phyloP scores from a whole-genome alignment of 2,329 filamentous ascomycete genomes.

The Ophiostoma quercus region DNA sequence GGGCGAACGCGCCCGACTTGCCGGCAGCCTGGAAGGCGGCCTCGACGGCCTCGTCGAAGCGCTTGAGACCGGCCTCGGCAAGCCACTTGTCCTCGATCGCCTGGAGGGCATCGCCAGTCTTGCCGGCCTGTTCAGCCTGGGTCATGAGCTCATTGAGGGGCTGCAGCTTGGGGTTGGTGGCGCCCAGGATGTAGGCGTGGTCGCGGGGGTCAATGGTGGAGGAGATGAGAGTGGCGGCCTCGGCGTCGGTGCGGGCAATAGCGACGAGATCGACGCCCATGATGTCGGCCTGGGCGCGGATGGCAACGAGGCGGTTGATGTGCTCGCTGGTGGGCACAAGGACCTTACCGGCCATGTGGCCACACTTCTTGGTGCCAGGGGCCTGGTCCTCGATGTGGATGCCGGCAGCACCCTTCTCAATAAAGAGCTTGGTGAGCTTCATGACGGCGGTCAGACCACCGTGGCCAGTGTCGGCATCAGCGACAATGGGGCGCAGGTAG shows the following conservation, averaged over 20 bases:
- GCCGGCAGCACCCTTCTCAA: slow-evolving; percentile 92
- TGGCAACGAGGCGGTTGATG: slow-evolving; percentile 94
- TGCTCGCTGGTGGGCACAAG: slow-evolving; percentile 95
- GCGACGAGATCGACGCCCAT: slow-evolving; percentile 91
- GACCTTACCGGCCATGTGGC: slow-evolving; percentile 98
- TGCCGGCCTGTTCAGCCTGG: slow-evolving; percentile 74
- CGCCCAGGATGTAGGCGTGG: slow-evolving; percentile 86
- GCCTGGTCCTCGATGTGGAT: slow-evolving; percentile 99
- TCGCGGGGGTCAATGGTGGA: slow-evolving; percentile 94
- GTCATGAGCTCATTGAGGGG: slow-evolving; percentile 89
- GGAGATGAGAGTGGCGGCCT: slow-evolving; percentile 94
- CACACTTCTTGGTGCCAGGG: slow-evolving; percentile 98
- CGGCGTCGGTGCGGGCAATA: slow-evolving; percentile 91
- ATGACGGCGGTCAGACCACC: slow-evolving; percentile 97
- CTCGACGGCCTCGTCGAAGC: slow-evolving; percentile 84
- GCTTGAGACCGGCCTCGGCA: slow-evolving; percentile 69
- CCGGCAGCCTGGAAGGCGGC: slow-evolving; percentile 57
- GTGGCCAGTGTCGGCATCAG: slow-evolving; percentile 95
- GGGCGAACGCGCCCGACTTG: slow-evolving; percentile 53
- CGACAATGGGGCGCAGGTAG: slow-evolving; percentile 92
- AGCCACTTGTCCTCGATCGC: slow-evolving; percentile 89
- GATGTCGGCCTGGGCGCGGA: slow-evolving; percentile 95
- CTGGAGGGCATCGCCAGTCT: slow-evolving; percentile 74
- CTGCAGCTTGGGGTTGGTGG: slow-evolving; percentile 77
- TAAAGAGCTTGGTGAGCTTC: slow-evolving; percentile 97